Conservation (phyloP, 495 filamentous ascomycete species). For the Wilcoxina mikolae region DNA sequence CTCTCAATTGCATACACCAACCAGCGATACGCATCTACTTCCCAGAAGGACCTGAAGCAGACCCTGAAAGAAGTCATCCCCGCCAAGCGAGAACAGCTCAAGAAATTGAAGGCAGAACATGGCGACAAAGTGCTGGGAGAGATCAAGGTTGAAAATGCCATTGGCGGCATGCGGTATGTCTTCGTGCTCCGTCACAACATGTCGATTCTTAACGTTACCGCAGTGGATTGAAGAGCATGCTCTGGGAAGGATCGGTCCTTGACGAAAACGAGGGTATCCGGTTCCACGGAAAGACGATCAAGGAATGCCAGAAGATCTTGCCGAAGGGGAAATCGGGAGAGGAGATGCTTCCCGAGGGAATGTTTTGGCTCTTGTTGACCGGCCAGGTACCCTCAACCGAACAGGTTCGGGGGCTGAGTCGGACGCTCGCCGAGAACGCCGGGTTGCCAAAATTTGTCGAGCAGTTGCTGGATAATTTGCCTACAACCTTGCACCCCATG, state of each 20-base stretch:
- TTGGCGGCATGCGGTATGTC: conserved; percentile 79
- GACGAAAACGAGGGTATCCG: conserved; percentile 98
- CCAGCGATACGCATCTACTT: not conserved
- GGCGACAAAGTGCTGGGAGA: conserved; percentile 74
- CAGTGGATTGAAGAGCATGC: conserved; percentile 44
- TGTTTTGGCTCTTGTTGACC: conserved; percentile 98
- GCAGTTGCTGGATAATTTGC: conserved; percentile 82
- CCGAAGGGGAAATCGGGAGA: conserved; percentile 86
- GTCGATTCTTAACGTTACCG: conserved; percentile 5
- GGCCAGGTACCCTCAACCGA: conserved; percentile 71
- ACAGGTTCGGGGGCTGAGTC: conserved; percentile 68
- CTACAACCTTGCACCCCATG: conserved; percentile 84
- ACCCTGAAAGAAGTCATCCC: conserved; percentile 97
- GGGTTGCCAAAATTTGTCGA: conserved; percentile 69
- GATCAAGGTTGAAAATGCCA: conserved; percentile 81
- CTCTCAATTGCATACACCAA: not conserved
- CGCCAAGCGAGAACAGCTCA: conserved; percentile 94
- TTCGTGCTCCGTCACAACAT: not conserved
- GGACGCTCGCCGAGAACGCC: conserved; percentile 75
- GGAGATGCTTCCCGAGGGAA: conserved; percentile 98
- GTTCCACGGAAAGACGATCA: conserved; percentile 96
- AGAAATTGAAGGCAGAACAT: conserved; percentile 72
- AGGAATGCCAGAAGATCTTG: conserved; percentile 86
- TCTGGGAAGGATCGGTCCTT: conserved; percentile 65
- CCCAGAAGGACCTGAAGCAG: conserved; percentile 33